A percentile compares a stretch with the other conserved stretches of the same genome.
phyloP scores from a whole-genome alignment of 495 filamentous ascomycete genomes.

The Chaetomium fimeti region DNA sequence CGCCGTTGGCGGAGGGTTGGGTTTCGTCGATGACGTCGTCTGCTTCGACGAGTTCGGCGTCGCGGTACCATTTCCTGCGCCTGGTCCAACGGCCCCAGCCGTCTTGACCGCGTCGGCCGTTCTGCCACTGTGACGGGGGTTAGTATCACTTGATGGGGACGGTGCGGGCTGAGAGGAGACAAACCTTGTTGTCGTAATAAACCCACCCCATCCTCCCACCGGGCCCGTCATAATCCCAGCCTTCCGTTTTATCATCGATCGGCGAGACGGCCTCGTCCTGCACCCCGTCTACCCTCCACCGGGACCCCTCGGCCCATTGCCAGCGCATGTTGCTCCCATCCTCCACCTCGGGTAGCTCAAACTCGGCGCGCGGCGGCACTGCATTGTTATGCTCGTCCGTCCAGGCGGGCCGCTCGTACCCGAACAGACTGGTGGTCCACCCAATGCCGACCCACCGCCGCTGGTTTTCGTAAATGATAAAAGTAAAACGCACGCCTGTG shows the following conservation, averaged over 20 bases:
- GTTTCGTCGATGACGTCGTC: conserved; percentile 35
- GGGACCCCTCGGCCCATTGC: conserved; percentile 81
- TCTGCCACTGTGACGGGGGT: conserved; percentile 68
- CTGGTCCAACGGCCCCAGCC: conserved; percentile 95
- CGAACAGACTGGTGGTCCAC: conserved; percentile 88
- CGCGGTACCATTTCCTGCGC: conserved; percentile 91
- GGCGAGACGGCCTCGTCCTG: conserved; percentile 52
- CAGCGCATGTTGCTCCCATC: conserved; percentile 72
- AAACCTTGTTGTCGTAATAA: conserved; percentile 96
- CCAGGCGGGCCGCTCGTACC: conserved; percentile 86
- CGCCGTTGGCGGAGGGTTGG: conserved; percentile 26
- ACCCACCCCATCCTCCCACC: conserved; percentile 80
- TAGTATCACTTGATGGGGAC: conserved; percentile 9
- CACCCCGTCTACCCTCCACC: conserved; percentile 85
- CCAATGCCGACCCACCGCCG: conserved; percentile 91
- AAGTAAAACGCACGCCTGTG: conserved; percentile 87
- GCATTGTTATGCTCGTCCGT: conserved; percentile 92
- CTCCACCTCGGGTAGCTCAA: conserved; percentile 83
- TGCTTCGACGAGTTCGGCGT: conserved; percentile 89
- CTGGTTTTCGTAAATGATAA: conserved; percentile 95
- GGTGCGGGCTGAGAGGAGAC: conserved; percentile 18
- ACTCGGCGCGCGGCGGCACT: conserved; percentile 73
- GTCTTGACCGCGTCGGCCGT: conserved; percentile 82
- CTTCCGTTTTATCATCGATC: conserved; percentile 40
- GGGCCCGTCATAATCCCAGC: conserved; percentile 51